Percentiles rank a stretch among this genome's conserved stretches.
Conservation (phyloP, 352 stramenopile species). For the Globisporangium acanthophoron region DNA sequence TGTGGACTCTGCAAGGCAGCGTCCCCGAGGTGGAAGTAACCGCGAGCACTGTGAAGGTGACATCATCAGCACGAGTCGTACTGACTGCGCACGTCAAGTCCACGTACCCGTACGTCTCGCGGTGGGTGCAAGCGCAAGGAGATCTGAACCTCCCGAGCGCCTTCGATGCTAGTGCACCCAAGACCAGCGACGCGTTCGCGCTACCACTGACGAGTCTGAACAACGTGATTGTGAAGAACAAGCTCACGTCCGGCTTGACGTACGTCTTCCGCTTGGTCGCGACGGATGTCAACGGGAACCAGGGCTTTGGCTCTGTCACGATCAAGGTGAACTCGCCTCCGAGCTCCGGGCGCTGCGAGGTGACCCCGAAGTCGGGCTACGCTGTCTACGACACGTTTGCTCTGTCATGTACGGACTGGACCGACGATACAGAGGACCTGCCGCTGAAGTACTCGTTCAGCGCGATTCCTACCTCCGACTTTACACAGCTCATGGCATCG, state of each 20-base stretch:
- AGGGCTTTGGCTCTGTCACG: conserved; percentile 41
- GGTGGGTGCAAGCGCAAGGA: conserved; percentile 54
- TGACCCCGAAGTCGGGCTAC: conserved; percentile 37
- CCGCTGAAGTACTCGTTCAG: conserved; percentile 62
- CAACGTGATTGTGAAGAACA: conserved; percentile 51
- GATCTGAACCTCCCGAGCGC: conserved; percentile 37
- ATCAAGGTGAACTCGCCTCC: conserved; percentile 60
- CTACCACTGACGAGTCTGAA: conserved; percentile 45
- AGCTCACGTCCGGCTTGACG: conserved; percentile 49
- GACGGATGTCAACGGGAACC: conserved; percentile 42
- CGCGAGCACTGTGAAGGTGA: conserved; percentile 33
- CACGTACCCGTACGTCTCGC: conserved; percentile 50
- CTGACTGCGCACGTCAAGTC: conserved; percentile 37
- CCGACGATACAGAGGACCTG: conserved; percentile 47
- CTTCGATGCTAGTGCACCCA: conserved; percentile 15
- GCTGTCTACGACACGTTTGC: conserved; percentile 52
- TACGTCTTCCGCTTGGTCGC: conserved; percentile 64
- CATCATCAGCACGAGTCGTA: conserved; percentile 32
- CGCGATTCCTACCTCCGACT: conserved; percentile 26
- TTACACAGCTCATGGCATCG: conserved; percentile 18
- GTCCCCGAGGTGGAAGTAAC: conserved; percentile 35
- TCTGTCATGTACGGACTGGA: conserved; percentile 52
- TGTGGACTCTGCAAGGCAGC: conserved; percentile 48
- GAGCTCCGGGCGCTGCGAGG: conserved; percentile 38
- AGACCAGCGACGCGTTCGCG: conserved; percentile 33